Conservation (phyloP, 495 filamentous ascomycete genomes). For the Lindgomyces ingoldianus region DNA sequence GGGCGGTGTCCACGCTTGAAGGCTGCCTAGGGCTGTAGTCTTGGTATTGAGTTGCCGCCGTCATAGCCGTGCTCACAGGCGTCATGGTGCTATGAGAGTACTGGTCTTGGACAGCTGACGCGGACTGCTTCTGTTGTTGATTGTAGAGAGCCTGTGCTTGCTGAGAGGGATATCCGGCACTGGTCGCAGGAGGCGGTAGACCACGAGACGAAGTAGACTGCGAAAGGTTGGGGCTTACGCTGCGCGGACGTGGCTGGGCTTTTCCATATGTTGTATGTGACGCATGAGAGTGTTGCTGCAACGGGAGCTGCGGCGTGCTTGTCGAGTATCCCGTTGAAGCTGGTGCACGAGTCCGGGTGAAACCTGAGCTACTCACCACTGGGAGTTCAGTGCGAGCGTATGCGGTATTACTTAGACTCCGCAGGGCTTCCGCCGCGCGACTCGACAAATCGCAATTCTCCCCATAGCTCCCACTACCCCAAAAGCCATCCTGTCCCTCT, state of each 20-base stretch:
- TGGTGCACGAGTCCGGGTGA: constrained; percentile 21
- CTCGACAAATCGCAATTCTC: constrained; percentile 13
- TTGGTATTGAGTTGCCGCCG: constrained; percentile 20
- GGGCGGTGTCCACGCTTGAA: constrained; percentile 13
- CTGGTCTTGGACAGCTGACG: constrained; percentile 11
- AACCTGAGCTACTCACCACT: constrained; percentile 5
- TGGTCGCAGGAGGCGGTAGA: constrained; percentile 19
- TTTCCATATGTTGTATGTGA: constrained; percentile 13
- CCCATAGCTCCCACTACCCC: constrained; percentile 23
- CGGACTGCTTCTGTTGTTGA: constrained; percentile 29
- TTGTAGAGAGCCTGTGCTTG: constrained; percentile 18
- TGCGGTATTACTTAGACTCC: constrained; percentile 35
- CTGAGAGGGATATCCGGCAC: constrained; percentile 26
- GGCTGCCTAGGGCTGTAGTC: constrained; percentile 22
- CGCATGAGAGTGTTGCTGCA: constrained; percentile 6
- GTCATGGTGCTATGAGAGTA: constrained; percentile 15
- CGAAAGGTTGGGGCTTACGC: constrained; percentile 19
- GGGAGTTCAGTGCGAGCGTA: constrained; percentile 1
- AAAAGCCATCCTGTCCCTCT: constrained; percentile 16
- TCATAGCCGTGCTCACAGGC: not conserved
- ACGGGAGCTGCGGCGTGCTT: constrained; percentile 8
- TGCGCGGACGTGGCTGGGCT: constrained; percentile 26
- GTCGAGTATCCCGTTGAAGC: constrained; percentile 22
- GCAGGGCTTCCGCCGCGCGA: constrained; percentile 29
- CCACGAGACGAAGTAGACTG: constrained; percentile 5